Evolutionary conservation across 768 basidiomycete genomes (phyloP).

Genomic region (Lyophyllum atratum): DNA sequence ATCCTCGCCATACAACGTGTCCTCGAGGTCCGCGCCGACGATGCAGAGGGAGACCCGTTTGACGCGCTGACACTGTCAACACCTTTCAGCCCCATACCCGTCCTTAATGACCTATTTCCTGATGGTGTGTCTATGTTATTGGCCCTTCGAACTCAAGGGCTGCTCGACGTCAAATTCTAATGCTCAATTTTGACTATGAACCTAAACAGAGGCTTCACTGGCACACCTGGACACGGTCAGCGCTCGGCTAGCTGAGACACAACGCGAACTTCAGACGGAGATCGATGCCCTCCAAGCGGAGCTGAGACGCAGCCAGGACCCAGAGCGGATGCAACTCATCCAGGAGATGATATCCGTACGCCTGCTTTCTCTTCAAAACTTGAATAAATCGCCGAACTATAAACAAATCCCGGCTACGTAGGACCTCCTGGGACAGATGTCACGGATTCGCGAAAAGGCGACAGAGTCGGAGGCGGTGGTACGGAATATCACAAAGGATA

Average conservation of each 20-base stretch:
- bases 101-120: constrained; percentile 75
- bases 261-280: constrained; percentile 69
- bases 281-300: constrained; percentile 68
- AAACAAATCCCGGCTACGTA: constrained; percentile 27
- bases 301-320: constrained; percentile 78
- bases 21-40: constrained; percentile 51
- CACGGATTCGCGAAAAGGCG: constrained; percentile 93
- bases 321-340: constrained; percentile 84
- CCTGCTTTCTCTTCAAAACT: background rate
- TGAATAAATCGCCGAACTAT: background rate
- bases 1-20: constrained; percentile 72
- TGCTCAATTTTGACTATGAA: constrained; percentile 14
- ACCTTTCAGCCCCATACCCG: constrained; percentile 55
- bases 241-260: constrained; percentile 65
- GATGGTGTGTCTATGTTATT: constrained; percentile 52
- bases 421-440: constrained; percentile 96
- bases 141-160: constrained; percentile 2
- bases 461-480: constrained; percentile 97
- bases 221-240: constrained; percentile 73
- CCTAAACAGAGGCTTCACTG: constrained; percentile 68
- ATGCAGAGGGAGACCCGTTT: constrained; percentile 49
- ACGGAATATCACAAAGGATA: constrained; percentile 93
- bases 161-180: background rate
- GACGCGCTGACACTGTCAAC: constrained; percentile 50
- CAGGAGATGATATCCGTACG: constrained; percentile 95